Evolutionary conservation across 129 eudicot genomes (phyloP).

Genomic region (Flaveria trinervia): DNA sequence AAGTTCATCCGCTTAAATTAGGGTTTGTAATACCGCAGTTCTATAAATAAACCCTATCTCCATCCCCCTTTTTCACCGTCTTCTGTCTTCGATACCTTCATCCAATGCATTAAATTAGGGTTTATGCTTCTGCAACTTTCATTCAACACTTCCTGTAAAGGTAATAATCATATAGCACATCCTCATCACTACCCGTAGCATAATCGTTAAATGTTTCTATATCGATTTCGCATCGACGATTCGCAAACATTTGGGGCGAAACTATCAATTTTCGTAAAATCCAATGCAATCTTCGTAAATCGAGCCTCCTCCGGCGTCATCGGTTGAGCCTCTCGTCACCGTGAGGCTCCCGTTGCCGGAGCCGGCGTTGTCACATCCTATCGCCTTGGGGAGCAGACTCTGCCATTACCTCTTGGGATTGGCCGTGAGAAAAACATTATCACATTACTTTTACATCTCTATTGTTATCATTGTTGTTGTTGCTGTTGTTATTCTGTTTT

Average conservation of each 20-base stretch:
- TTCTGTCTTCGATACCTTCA: not conserved
- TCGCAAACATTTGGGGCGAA: conserved; percentile 15
- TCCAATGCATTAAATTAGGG: not conserved
- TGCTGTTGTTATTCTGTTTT: too few relatives aligned
- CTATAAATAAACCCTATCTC: not conserved
- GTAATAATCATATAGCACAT: too few relatives aligned
- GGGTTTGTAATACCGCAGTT: conserved; percentile 6
- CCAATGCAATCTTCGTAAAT: conserved; percentile 20
- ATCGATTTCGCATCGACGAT: not conserved
- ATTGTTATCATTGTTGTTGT: too few relatives aligned
- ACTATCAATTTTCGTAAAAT: conserved; percentile 13
- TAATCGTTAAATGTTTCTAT: not conserved
- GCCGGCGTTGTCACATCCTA: conserved; percentile 39
- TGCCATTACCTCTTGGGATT: conserved; percentile 40
- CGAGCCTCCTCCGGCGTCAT: not conserved
- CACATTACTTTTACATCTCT: not conserved
- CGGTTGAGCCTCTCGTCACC: conserved; percentile 19
- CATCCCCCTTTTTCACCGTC: not conserved
- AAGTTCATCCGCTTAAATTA: not conserved
- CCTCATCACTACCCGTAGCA: not conserved
- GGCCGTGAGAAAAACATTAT: conserved; percentile 45
- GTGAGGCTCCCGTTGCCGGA: conserved; percentile 26
- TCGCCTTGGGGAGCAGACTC: conserved; percentile 42
- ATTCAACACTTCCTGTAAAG: too few relatives aligned
- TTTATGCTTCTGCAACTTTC: not conserved